These are phyloP conservation scores for Hypericum androsaemum DNA, from an alignment of 345 rosid genomes.

Conservation along the genomic window DNA sequence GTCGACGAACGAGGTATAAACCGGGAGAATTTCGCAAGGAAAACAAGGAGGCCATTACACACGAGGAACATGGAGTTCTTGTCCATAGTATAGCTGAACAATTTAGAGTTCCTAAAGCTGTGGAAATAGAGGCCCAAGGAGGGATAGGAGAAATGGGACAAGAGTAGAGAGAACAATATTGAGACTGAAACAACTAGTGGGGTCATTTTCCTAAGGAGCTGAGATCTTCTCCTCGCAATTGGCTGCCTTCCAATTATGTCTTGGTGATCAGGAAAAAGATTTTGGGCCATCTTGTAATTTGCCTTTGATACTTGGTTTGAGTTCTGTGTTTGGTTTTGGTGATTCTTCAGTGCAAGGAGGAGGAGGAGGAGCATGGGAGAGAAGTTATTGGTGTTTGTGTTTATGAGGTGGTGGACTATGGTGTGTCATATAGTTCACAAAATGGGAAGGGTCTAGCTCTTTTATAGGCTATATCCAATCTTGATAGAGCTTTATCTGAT, in stretches of 20 bases:
- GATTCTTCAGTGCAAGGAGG: not conserved
- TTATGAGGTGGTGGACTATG: too few species aligned
- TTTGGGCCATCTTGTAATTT: constrained; percentile 25
- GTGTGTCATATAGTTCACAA: not conserved
- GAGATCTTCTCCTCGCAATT: constrained; percentile 12
- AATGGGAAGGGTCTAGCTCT: not conserved
- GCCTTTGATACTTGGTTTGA: not conserved
- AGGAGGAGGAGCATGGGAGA: not conserved
- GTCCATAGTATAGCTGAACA: constrained; percentile 47
- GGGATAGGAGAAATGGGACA: constrained; percentile 22
- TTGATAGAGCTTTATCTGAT: not conserved
- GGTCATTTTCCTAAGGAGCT: constrained; percentile 32
- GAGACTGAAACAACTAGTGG: constrained; percentile 47
- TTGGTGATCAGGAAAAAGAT: not conserved
- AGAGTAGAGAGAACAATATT: constrained; percentile 33
- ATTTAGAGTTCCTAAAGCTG: constrained; percentile 22
- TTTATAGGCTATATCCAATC: constrained; percentile 10
- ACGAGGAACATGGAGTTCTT: constrained; percentile 68
- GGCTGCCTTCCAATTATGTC: constrained; percentile 13
- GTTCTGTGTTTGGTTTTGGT: not conserved
- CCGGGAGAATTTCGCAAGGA: constrained; percentile 57
- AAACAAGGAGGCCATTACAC: constrained; percentile 73
- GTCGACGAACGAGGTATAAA: too few species aligned
- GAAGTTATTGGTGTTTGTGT: not conserved
- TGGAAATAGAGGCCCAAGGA: constrained; percentile 27